phyloP scores from a whole-genome alignment of 176 grass and related monocot genomes.

The Triticum dicoccoides region DNA sequence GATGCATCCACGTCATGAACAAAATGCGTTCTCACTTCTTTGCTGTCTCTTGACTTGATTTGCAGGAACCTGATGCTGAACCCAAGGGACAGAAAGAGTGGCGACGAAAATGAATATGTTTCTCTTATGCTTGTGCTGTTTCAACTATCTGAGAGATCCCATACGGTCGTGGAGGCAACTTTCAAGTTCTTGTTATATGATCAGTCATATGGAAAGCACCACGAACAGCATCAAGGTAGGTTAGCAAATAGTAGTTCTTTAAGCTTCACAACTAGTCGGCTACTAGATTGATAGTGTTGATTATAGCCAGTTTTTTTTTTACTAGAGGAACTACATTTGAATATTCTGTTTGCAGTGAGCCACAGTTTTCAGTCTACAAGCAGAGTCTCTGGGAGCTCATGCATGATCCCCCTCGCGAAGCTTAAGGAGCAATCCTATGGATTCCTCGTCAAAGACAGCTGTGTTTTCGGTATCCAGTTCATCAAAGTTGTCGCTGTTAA shows the following conservation, averaged over 20 bases:
- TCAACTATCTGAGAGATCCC: not conserved
- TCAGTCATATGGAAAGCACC: constrained; percentile 30
- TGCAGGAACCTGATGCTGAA: constrained; percentile 32
- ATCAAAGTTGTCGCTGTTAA: not conserved
- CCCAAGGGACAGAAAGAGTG: constrained; percentile 27
- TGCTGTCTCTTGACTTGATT: not conserved
- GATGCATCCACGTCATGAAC: not conserved
- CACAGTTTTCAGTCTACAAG: constrained; percentile 33
- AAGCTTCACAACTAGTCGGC: not conserved
- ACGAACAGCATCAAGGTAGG: not conserved
- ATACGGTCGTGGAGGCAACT: not conserved
- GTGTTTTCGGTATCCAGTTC: constrained; percentile 34
- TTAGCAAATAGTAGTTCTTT: not conserved
- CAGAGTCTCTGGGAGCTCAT: not conserved
- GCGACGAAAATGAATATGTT: constrained; percentile 7
- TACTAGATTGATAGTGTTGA: not conserved
- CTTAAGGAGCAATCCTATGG: not conserved
- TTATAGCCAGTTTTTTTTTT: not conserved
- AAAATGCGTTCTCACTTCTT: not conserved
- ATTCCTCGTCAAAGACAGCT: constrained; percentile 26
- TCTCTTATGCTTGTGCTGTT: constrained; percentile 15
- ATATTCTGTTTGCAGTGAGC: constrained; percentile 25
- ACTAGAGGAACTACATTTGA: not conserved
- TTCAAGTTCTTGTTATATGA: constrained; percentile 41
- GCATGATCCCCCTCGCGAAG: constrained; percentile 25